Percentiles rank a stretch among this genome's conserved stretches.
These are phyloP conservation scores for Phytomonas francai DNA, from an alignment of 208 protist genomes.

Conservation along the genomic window DNA sequence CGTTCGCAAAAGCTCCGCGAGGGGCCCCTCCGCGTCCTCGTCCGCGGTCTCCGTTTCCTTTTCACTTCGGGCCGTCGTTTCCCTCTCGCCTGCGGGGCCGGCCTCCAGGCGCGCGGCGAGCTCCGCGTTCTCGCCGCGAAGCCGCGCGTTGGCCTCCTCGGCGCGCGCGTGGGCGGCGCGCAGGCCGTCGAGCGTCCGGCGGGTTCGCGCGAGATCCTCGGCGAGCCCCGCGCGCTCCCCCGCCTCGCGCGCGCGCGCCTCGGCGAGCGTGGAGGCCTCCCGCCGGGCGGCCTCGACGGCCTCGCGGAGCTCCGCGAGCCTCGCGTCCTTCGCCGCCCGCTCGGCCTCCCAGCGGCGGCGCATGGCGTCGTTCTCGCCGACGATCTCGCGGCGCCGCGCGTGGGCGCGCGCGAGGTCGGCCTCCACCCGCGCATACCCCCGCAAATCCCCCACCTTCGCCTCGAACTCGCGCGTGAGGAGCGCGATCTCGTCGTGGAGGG, in stretches of 20 bases:
- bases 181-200: conserved; percentile 15
- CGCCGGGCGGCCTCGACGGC: conserved; percentile 9
- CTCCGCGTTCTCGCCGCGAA: conserved; percentile 12
- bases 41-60: conserved; percentile 11
- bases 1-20: conserved; percentile 11
- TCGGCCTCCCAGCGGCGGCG: conserved; percentile 11
- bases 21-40: conserved; percentile 11
- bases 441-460: conserved; percentile 10
- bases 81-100: conserved; percentile 2
- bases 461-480: conserved; percentile 33
- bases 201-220: conserved; percentile 7
- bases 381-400: not conserved
- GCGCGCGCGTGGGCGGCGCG: conserved; percentile 19
- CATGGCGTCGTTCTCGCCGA: conserved; percentile 5
- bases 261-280: conserved; percentile 13
- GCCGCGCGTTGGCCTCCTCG: conserved; percentile 15
- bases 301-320: conserved; percentile 7
- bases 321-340: conserved; percentile 7
- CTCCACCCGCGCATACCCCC: not conserved
- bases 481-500: conserved; percentile 33
- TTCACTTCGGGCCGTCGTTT: conserved; percentile 9
- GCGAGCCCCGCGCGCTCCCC: conserved; percentile 6
- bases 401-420: not conserved
- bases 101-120: conserved; percentile 16
- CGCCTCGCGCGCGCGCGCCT: conserved; percentile 6